phyloP scores from a whole-genome alignment of 2,329 filamentous ascomycete genomes.

The Aureobasidium sp. region DNA sequence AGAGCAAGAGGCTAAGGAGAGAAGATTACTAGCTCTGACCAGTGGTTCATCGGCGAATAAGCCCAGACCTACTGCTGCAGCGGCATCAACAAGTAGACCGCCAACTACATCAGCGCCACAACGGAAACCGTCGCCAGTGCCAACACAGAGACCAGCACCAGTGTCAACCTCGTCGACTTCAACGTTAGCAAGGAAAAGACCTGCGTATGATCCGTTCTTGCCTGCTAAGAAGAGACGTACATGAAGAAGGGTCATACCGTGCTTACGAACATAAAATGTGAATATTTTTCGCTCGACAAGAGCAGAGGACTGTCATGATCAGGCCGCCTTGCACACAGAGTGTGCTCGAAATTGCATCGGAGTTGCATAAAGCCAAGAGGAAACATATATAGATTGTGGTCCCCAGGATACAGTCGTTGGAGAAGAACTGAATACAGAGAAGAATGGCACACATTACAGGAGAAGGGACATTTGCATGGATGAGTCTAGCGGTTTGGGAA shows the following conservation, averaged over 20 bases:
- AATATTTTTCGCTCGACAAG: too few relatives aligned
- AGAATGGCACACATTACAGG: background rate
- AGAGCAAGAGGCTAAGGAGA: slow-evolving; percentile 7
- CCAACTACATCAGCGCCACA: slow-evolving; percentile 5
- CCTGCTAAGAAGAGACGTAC: slow-evolving; percentile 12
- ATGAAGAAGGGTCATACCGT: background rate
- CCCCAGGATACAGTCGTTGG: background rate
- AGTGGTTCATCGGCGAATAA: background rate
- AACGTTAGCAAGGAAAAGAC: slow-evolving; percentile 7
- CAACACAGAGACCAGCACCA: background rate
- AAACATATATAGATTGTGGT: too few relatives aligned
- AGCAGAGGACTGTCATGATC: too few relatives aligned
- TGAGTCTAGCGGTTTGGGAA: background rate
- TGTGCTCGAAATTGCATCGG: too few relatives aligned
- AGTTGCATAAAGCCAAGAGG: too few relatives aligned
- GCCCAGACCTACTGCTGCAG: background rate
- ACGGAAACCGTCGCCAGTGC: too few relatives aligned
- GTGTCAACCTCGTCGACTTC: slow-evolving; percentile 21
- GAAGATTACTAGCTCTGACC: slow-evolving; percentile 1
- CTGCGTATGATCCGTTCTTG: slow-evolving; percentile 13
- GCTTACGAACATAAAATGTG: too few relatives aligned
- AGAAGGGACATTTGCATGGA: background rate
- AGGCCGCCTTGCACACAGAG: too few relatives aligned
- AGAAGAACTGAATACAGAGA: too few relatives aligned
- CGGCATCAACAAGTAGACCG: background rate